Percentiles rank a stretch among this genome's conserved stretches.
Evolutionary conservation across 805 yeast genomes (phyloP).

Genomic region (Teunomyces lycoperdinae): DNA sequence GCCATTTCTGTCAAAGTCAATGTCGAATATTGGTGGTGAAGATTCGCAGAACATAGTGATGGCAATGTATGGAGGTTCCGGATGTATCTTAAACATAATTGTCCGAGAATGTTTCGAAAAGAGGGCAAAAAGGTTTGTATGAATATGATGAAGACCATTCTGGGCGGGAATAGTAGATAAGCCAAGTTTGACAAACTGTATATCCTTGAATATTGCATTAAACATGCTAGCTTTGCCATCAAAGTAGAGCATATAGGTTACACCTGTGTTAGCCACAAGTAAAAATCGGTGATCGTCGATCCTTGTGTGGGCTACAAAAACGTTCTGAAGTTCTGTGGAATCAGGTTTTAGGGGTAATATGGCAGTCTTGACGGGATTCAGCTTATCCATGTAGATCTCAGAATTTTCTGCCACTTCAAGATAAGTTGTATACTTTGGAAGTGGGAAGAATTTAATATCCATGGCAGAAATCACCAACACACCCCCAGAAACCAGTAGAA

Average conservation of each 20-base stretch:
- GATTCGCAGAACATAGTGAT: slow-evolving; percentile 18
- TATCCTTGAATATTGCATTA: slow-evolving; percentile 6
- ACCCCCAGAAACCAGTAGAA: slow-evolving; percentile 26
- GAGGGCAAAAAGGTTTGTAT: slow-evolving; percentile 25
- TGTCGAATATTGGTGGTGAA: slow-evolving; percentile 32
- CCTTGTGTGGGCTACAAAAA: slow-evolving; percentile 10
- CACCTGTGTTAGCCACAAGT: slow-evolving; percentile 28
- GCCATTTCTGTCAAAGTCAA: slow-evolving; percentile 11
- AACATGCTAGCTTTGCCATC: background rate
- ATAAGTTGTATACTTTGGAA: no score
- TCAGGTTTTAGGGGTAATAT: background rate
- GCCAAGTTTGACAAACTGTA: slow-evolving; percentile 25
- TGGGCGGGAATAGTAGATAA: slow-evolving; percentile 26
- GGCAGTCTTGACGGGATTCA: background rate
- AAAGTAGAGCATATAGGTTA: slow-evolving; percentile 23
- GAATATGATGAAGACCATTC: slow-evolving; percentile 22
- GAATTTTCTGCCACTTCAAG: no score
- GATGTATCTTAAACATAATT: slow-evolving; percentile 24
- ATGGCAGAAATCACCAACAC: slow-evolving; percentile 15
- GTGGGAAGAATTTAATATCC: no score
- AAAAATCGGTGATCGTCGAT: slow-evolving; percentile 29
- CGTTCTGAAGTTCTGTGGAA: background rate
- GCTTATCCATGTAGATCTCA: no score
- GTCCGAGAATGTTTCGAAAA: slow-evolving; percentile 32
- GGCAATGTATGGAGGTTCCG: slow-evolving; percentile 24